A percentile compares a stretch with the other conserved stretches of the same genome.
These are phyloP conservation scores for Schizophyllum amplum DNA, from an alignment of 1,284 basidiomycete genomes.

Conservation along the genomic window DNA sequence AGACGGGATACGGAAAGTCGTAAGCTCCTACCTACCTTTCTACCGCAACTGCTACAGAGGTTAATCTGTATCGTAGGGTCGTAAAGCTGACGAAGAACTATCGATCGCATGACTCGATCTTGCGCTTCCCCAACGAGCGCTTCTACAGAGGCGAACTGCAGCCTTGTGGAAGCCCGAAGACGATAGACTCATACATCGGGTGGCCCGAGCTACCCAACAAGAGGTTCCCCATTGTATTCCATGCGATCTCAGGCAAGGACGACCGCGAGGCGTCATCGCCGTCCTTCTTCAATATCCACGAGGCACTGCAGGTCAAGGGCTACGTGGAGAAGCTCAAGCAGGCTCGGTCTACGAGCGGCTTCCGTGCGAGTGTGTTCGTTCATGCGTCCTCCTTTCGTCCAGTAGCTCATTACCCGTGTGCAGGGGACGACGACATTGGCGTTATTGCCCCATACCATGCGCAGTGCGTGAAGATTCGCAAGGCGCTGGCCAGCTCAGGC, in stretches of 20 bases:
- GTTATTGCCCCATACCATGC: constrained; percentile 47
- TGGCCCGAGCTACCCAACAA: constrained; percentile 22
- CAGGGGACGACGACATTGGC: constrained; percentile 35
- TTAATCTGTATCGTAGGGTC: constrained; percentile 28
- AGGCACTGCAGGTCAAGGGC: constrained; percentile 29
- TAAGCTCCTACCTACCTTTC: constrained; percentile 17
- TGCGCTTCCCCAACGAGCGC: constrained; percentile 44
- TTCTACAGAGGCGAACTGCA: constrained; percentile 45
- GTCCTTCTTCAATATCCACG: constrained; percentile 38
- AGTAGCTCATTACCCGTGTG: not conserved
- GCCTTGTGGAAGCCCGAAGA: constrained; percentile 26
- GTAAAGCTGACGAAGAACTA: constrained; percentile 46
- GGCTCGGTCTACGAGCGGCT: constrained; percentile 14
- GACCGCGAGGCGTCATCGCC: constrained; percentile 30
- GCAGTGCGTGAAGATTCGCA: constrained; percentile 39
- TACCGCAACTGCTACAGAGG: constrained; percentile 8
- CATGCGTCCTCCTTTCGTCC: not conserved
- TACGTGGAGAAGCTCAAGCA: constrained; percentile 24
- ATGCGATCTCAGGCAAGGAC: constrained; percentile 33
- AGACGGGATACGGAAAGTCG: constrained; percentile 29
- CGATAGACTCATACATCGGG: constrained; percentile 25
- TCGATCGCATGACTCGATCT: constrained; percentile 45
- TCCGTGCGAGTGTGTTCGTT: constrained; percentile 23
- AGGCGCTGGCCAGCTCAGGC: constrained; percentile 18
- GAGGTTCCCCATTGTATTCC: constrained; percentile 37